Conservation (phyloP, 164 flowering plant species). For the Vitis vinifera region ASM3070453v1 NC_081811.1:25807001-25807500, state of each 20-base stretch:
- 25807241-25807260: background rate
- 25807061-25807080: too few relatives aligned
- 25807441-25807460: background rate
- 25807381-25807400: background rate
- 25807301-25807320: background rate
- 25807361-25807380: background rate
- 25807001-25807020: too few relatives aligned
- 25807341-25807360: background rate
- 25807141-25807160: too few relatives aligned
- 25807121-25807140: too few relatives aligned
- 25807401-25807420: background rate
- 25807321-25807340: background rate
- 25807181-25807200: too few relatives aligned
- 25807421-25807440: background rate
- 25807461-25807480: conserved; percentile 38
- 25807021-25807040: too few relatives aligned
- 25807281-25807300: background rate
- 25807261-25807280: background rate
- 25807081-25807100: too few relatives aligned
- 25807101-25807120: too few relatives aligned
- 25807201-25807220: too few relatives aligned
- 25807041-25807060: too few relatives aligned
- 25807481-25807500: conserved; percentile 59
- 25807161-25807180: too few relatives aligned
- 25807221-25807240: background rate